Evolutionary conservation across 305 asterid species (phyloP).

Genomic region (Fraxinus sp.): DNA sequence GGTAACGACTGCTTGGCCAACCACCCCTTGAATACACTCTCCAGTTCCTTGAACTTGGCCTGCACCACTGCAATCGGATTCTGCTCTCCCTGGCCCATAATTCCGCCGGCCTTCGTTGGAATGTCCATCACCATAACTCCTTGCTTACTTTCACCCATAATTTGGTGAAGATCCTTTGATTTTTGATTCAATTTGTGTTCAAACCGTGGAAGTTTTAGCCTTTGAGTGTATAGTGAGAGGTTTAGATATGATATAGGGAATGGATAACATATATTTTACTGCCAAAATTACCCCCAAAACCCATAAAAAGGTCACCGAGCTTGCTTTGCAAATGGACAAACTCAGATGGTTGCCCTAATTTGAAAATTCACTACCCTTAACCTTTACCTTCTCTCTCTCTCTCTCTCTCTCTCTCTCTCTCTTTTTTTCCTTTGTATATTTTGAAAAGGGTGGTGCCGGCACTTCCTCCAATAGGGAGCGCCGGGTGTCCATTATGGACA

Average conservation of each 20-base stretch:
- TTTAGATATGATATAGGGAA: not conserved
- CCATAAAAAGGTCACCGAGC: not conserved
- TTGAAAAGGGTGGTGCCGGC: too few species aligned
- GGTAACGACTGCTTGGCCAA: slow-evolving; percentile 75
- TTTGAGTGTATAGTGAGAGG: not conserved
- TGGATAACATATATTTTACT: slow-evolving; percentile 17
- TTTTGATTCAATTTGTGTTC: not conserved
- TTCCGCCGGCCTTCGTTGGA: slow-evolving; percentile 34
- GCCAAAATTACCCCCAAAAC: not conserved
- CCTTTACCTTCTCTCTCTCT: too few species aligned
- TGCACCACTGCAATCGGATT: slow-evolving; percentile 67
- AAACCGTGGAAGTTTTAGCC: not conserved
- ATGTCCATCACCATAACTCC: slow-evolving; percentile 50
- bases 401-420: too few species aligned
- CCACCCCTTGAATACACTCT: slow-evolving; percentile 59
- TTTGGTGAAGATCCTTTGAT: not conserved
- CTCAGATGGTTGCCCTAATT: not conserved
- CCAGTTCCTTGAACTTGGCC: slow-evolving; percentile 67
- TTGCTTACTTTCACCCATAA: slow-evolving; percentile 61
- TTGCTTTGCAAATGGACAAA: not conserved
- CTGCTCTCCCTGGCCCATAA: slow-evolving; percentile 33
- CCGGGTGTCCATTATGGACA: too few species aligned
- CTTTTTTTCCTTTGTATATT: not conserved
- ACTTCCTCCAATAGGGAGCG: too few species aligned
- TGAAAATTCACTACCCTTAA: not conserved